Evolutionary conservation across 805 yeast genomes (phyloP).

Genomic region (Kuraishia cidri): DNA sequence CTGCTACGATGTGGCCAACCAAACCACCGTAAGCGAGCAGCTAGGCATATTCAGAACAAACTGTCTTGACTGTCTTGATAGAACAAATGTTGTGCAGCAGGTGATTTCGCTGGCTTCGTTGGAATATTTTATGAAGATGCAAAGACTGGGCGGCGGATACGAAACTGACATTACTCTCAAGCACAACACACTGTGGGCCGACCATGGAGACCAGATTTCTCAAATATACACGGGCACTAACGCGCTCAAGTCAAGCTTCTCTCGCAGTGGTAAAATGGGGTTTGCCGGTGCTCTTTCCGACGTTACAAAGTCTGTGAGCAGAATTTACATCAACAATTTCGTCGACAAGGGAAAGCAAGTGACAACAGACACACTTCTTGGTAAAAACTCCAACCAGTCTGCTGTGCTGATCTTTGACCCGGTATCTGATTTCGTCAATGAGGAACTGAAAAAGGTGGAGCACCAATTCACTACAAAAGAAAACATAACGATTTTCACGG

Average conservation of each 20-base stretch:
- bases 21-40: slow-evolving; percentile 62
- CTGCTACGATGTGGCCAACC: slow-evolving; percentile 50
- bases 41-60: slow-evolving; percentile 88
- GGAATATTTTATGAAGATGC: slow-evolving; percentile 38
- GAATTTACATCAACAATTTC: slow-evolving; percentile 93
- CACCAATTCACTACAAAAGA: slow-evolving; percentile 51
- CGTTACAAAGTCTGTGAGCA: slow-evolving; percentile 89
- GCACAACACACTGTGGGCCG: slow-evolving; percentile 93
- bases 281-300: slow-evolving; percentile 96
- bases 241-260: slow-evolving; percentile 89
- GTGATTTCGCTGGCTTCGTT: slow-evolving; percentile 70
- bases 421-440: slow-evolving; percentile 72
- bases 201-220: slow-evolving; percentile 94
- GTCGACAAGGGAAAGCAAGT: slow-evolving; percentile 86
- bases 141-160: slow-evolving; percentile 20
- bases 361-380: slow-evolving; percentile 81
- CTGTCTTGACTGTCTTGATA: slow-evolving; percentile 89
- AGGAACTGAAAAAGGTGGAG: slow-evolving; percentile 41
- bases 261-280: slow-evolving; percentile 94
- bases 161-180: slow-evolving; percentile 54
- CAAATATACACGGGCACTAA: slow-evolving; percentile 97
- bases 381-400: slow-evolving; percentile 63
- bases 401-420: slow-evolving; percentile 83
- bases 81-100: slow-evolving; percentile 87
- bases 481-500: slow-evolving; percentile 60